Evolutionary conservation across 805 yeast genomes (phyloP).

Genomic region (Yamadazyma philogaea): DNA sequence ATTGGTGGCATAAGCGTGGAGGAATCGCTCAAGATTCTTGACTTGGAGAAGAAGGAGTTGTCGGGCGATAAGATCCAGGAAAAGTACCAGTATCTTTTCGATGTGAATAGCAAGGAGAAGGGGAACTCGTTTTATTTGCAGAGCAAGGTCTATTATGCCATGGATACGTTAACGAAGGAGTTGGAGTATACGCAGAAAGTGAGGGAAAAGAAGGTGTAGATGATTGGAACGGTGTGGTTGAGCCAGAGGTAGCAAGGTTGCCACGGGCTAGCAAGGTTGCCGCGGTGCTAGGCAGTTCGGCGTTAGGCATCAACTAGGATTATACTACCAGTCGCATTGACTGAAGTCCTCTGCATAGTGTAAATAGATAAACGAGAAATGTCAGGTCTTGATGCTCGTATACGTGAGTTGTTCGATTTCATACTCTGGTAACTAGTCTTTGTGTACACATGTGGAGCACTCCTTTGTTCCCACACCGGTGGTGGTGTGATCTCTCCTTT

Average conservation of each 20-base stretch:
- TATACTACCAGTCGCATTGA: too few relatives aligned
- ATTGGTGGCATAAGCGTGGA: constrained; percentile 78
- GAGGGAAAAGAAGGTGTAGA: constrained; percentile 17
- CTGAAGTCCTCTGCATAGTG: neutral
- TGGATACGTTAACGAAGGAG: constrained; percentile 85
- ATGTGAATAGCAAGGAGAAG: constrained; percentile 86
- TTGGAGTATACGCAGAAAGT: constrained; percentile 54
- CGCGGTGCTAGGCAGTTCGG: neutral
- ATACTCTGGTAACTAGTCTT: too few relatives aligned
- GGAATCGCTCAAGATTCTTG: constrained; percentile 89
- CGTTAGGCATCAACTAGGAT: neutral
- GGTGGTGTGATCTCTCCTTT: too few relatives aligned
- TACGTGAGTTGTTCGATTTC: too few relatives aligned
- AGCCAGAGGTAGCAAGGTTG: neutral
- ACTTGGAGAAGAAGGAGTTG: constrained; percentile 60
- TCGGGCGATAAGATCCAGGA: constrained; percentile 57
- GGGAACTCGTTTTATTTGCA: constrained; percentile 96
- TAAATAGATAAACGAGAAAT: neutral
- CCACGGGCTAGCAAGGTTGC: too few relatives aligned
- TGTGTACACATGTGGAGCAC: too few relatives aligned
- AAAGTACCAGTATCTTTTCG: constrained; percentile 79
- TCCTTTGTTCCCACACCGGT: too few relatives aligned
- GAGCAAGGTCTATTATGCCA: constrained; percentile 89
- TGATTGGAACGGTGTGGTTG: too few relatives aligned
- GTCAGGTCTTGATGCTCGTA: too few relatives aligned